phyloP scores from a whole-genome alignment of 1,284 basidiomycete genomes.

The Tausonia pullulans region DNA sequence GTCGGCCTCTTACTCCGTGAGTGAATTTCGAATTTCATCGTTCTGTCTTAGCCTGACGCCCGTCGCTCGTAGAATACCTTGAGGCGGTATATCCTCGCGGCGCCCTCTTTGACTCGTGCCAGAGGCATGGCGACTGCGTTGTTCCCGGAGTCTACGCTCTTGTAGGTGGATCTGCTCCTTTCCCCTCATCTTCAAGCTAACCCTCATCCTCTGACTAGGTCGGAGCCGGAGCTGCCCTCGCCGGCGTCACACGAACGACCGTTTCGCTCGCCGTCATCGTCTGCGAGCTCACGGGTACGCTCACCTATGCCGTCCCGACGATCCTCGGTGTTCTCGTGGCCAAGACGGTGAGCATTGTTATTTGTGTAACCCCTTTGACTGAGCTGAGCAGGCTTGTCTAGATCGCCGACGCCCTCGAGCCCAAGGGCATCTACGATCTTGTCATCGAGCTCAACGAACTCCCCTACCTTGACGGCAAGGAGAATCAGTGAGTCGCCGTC shows the following conservation, averaged over 20 bases:
- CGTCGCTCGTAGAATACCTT: not conserved
- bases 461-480: slow-evolving; percentile 82
- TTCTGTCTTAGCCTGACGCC: slow-evolving; percentile 22
- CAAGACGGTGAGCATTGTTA: slow-evolving; percentile 49
- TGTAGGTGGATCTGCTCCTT: slow-evolving; percentile 27
- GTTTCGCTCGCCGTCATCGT: slow-evolving; percentile 90
- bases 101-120: not conserved
- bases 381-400: not conserved
- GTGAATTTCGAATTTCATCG: slow-evolving; percentile 9
- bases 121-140: slow-evolving; percentile 53
- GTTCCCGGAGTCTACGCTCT: slow-evolving; percentile 83
- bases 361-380: not conserved
- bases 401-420: slow-evolving; percentile 76
- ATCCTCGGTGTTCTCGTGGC: slow-evolving; percentile 80
- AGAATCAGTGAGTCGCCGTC: slow-evolving; percentile 45
- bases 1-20: slow-evolving; percentile 65
- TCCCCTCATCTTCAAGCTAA: not conserved
- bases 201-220: slow-evolving; percentile 27
- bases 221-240: slow-evolving; percentile 75
- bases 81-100: not conserved
- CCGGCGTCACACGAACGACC: slow-evolving; percentile 59
- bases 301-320: slow-evolving; percentile 89
- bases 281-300: slow-evolving; percentile 87
- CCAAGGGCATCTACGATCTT: slow-evolving; percentile 90
- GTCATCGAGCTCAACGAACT: slow-evolving; percentile 78